Conservation (phyloP, 2,329 filamentous ascomycete species). For the Thelonectria discophora region DNA sequence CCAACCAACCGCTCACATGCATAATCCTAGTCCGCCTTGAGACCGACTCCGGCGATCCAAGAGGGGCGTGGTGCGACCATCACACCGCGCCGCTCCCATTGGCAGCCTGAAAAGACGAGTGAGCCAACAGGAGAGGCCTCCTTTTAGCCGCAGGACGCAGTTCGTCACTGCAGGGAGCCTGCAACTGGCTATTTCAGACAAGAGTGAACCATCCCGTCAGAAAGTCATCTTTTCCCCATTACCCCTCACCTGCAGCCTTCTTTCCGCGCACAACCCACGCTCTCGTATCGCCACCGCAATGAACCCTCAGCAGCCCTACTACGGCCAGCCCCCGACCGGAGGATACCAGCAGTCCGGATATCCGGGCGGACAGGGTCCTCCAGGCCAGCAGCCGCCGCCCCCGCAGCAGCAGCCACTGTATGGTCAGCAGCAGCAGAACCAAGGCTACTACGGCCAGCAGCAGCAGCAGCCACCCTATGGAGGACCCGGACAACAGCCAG, state of each 20-base stretch:
- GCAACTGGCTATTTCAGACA: neutral
- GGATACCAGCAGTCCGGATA: slow-evolving; percentile 20
- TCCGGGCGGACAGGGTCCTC: slow-evolving; percentile 21
- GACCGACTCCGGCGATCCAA: neutral
- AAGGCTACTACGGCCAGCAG: slow-evolving; percentile 20
- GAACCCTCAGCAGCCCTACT: slow-evolving; percentile 34
- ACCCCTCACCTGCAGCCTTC: neutral
- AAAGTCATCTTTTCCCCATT: neutral
- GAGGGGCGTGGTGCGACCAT: neutral
- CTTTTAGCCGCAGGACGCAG: neutral
- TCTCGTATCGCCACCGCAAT: slow-evolving; percentile 2
- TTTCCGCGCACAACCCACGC: neutral
- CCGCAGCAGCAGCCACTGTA: slow-evolving; percentile 23
- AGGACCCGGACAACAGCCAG: neutral
- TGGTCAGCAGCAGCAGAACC: neutral
- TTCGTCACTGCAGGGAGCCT: neutral
- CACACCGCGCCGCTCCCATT: slow-evolving; percentile 1
- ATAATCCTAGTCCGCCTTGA: neutral
- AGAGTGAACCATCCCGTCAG: neutral
- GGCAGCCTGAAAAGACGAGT: neutral
- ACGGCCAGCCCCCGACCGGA: slow-evolving; percentile 26
- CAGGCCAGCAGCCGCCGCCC: slow-evolving; percentile 19
- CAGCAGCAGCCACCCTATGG: neutral
- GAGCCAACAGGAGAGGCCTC: neutral
- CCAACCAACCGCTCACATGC: neutral